Base-by-base conservation (phyloP, 805 yeast species). In the Sugiyamaella chiloensis region DNA sequence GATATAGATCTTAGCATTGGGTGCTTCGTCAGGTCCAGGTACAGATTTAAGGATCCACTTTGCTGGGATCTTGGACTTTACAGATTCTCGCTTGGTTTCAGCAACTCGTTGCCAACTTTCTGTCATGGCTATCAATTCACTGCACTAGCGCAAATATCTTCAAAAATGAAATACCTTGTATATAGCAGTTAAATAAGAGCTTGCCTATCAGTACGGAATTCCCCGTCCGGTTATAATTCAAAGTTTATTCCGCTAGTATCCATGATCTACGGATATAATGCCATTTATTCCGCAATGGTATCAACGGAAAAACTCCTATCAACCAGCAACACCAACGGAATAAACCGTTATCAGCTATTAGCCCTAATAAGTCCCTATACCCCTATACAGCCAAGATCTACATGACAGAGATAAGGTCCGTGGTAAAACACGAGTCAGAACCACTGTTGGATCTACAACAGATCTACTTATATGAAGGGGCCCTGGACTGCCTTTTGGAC, bases 21-120 rank as follows among this genome's bases (percentile, higher is more conserved):
- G 53, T 14, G 43, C 51, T 23, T 47, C 47, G 12, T 42, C 41
- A 16, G 47, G 30, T 8, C 39, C 26, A n/a, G 53, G 50, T 2
- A 50, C 24, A n/a, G 3, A 2, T 5, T 46, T 20, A 29, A 50
- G 27, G 4, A 32, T 29, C 53, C 53, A 50, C 30, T 46, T 35
- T 5, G 31, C 26, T 9, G 53, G 53, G 29, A 50, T 50, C 26
- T 42, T 21, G 12, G 50, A 23, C 31, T 4, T n/a, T 4, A 46
- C 30, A 16, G 47, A 19, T 5, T 32, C 41, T 5, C 36, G 53
- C 40, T 50, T 50, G 8, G 17, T 23, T n/a, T 42, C 35, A 2
- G 53, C 53, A 20, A 29, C 27, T 9, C 17, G 8, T 21, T 42
- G 32, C 53, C 53, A 50, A 32, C 40, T 47, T 4, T 32, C 20